Percentiles rank a stretch among this genome's conserved stretches.
Evolutionary conservation across 345 rosid species (phyloP).

Genomic region (Eucalyptus melliodora): DNA sequence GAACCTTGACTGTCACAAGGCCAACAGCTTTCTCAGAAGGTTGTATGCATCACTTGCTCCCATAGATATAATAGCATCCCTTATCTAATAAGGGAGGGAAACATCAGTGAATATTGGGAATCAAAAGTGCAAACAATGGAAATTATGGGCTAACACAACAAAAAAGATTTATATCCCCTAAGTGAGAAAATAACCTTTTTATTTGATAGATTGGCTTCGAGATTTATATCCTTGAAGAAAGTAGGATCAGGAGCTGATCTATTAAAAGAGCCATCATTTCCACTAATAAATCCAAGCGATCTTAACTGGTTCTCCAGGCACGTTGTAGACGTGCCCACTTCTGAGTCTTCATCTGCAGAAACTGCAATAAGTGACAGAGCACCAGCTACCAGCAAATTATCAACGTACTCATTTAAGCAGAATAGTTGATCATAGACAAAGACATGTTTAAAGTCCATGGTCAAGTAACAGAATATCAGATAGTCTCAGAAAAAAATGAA

Average conservation of each 20-base stretch:
- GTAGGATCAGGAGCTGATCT: conserved; percentile 16
- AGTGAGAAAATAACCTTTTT: conserved; percentile 50
- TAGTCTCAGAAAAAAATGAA: neutral
- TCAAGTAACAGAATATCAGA: neutral
- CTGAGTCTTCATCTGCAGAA: conserved; percentile 8
- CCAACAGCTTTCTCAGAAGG: conserved; percentile 54
- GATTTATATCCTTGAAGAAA: conserved; percentile 30
- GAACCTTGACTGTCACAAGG: conserved; percentile 83
- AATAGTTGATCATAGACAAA: neutral
- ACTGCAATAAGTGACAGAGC: neutral
- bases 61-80: conserved; percentile 56
- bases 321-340: conserved; percentile 9
- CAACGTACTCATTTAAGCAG: neutral
- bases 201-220: conserved; percentile 43
- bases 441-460: neutral
- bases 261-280: conserved; percentile 12
- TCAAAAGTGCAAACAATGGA: neutral
- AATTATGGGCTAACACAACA: neutral
- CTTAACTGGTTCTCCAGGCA: conserved; percentile 71
- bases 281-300: conserved; percentile 36
- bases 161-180: neutral
- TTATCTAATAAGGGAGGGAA: conserved; percentile 32
- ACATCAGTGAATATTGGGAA: neutral
- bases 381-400: neutral
- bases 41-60: conserved; percentile 45